These are phyloP conservation scores for Canna indica DNA, from an alignment of 176 grass and related monocot species.

Conservation along the genomic window DNA sequence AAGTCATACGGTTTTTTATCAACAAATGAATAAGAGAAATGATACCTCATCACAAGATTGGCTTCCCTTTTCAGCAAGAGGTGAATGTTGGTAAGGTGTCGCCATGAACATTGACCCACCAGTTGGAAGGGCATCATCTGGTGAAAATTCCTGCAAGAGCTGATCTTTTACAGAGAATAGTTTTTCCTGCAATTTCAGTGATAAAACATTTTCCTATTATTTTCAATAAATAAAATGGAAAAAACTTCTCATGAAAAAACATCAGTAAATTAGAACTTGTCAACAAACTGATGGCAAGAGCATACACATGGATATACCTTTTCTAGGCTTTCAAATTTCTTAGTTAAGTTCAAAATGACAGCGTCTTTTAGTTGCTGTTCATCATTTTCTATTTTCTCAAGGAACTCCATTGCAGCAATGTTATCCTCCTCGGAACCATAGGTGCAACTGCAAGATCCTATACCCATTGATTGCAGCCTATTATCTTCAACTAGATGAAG, in stretches of 20 bases:
- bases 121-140: conserved; percentile 79
- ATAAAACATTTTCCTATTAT: neutral
- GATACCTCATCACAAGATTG: conserved; percentile 63
- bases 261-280: neutral
- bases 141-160: conserved; percentile 71
- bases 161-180: conserved; percentile 54
- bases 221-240: neutral
- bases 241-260: neutral
- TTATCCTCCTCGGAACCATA: conserved; percentile 88
- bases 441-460: conserved; percentile 30
- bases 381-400: conserved; percentile 52
- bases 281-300: conserved; percentile 1
- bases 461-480: conserved; percentile 30
- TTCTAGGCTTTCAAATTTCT: conserved; percentile 52
- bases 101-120: conserved; percentile 73
- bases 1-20: neutral
- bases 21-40: conserved; percentile 20
- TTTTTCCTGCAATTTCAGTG: conserved; percentile 39
- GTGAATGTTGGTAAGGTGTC: conserved; percentile 47
- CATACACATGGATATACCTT: conserved; percentile 42
- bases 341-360: conserved; percentile 43
- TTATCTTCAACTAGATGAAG: conserved; percentile 56
- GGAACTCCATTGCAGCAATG: conserved; percentile 51
- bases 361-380: conserved; percentile 61
- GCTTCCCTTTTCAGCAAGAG: conserved; percentile 43